These are phyloP conservation scores for Colletotrichum costaricense DNA, from an alignment of 2,329 filamentous ascomycete species.

Conservation along the genomic window DNA sequence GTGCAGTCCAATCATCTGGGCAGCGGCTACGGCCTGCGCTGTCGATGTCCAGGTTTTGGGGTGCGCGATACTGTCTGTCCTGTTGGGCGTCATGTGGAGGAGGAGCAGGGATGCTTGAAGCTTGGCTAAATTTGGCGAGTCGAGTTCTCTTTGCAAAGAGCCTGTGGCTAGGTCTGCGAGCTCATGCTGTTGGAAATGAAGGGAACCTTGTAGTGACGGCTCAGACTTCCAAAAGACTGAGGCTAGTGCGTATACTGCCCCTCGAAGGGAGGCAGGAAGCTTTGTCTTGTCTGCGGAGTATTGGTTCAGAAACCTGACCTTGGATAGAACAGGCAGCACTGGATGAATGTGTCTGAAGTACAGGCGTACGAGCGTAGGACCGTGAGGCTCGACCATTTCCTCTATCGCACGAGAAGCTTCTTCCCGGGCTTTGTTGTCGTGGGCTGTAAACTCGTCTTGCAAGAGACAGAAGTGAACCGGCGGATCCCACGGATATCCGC, in stretches of 20 bases:
- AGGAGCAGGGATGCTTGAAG: constrained; percentile 60
- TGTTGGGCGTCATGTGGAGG: constrained; percentile 56
- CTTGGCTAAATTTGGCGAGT: constrained; percentile 57
- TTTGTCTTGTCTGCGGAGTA: constrained; percentile 50
- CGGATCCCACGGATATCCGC: constrained; percentile 46
- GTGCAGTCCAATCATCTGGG: constrained; percentile 59
- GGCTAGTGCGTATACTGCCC: constrained; percentile 57
- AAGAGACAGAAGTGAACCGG: constrained; percentile 59
- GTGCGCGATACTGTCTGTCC: constrained; percentile 58
- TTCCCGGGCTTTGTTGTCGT: constrained; percentile 51
- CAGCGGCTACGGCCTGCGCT: constrained; percentile 55
- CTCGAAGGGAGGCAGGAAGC: constrained; percentile 57
- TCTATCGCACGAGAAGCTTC: constrained; percentile 56
- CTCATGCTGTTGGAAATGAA: constrained; percentile 53
- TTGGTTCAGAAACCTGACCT: constrained; percentile 53
- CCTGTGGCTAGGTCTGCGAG: constrained; percentile 54
- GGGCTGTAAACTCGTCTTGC: constrained; percentile 56
- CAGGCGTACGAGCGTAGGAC: constrained; percentile 53
- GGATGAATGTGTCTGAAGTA: constrained; percentile 60
- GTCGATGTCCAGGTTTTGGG: constrained; percentile 57
- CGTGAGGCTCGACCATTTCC: constrained; percentile 52
- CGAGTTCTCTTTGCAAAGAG: constrained; percentile 56
- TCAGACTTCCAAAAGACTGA: constrained; percentile 55
- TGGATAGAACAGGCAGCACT: constrained; percentile 56
- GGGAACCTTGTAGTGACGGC: constrained; percentile 41